Evolutionary conservation across 495 filamentous ascomycete genomes (phyloP).

Genomic region (Bombardia bombarda): DNA sequence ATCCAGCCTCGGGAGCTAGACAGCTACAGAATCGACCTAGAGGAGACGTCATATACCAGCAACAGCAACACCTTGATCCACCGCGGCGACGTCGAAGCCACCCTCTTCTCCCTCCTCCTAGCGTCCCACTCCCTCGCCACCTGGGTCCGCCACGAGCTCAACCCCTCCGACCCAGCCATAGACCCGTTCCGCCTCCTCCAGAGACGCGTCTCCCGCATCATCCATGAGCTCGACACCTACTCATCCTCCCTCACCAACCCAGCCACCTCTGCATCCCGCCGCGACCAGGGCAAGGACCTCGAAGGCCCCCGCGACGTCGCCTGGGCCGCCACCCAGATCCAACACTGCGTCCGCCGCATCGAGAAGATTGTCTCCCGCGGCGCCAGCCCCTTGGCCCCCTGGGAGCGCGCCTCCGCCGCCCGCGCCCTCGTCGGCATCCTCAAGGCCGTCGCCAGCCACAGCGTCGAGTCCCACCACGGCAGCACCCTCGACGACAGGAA

Average conservation of each 20-base stretch:
- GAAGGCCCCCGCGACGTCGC: slow-evolving; percentile 18
- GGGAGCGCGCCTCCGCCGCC: slow-evolving; percentile 30
- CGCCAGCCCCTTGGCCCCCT: slow-evolving; percentile 21
- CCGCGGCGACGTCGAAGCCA: slow-evolving; percentile 36
- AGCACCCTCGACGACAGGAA: slow-evolving; percentile 19
- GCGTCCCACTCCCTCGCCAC: slow-evolving; percentile 36
- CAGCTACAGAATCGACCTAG: slow-evolving; percentile 30
- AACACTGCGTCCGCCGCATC: slow-evolving; percentile 25
- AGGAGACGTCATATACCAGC: slow-evolving; percentile 14
- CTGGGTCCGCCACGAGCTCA: slow-evolving; percentile 30
- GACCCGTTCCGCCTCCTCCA: slow-evolving; percentile 33
- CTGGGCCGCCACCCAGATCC: slow-evolving; percentile 35
- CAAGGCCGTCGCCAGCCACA: slow-evolving; percentile 24
- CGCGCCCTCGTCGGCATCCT: slow-evolving; percentile 33
- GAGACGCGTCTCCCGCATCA: slow-evolving; percentile 29
- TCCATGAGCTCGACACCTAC: slow-evolving; percentile 28
- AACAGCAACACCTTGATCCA: slow-evolving; percentile 15
- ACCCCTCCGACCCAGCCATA: slow-evolving; percentile 26
- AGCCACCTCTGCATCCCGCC: slow-evolving; percentile 5
- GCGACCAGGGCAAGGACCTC: slow-evolving; percentile 9
- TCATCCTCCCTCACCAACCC: slow-evolving; percentile 13
- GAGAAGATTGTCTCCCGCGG: slow-evolving; percentile 26
- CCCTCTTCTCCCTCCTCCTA: slow-evolving; percentile 39
- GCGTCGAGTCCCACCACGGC: slow-evolving; percentile 19
- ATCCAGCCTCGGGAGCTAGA: slow-evolving; percentile 25